Conservation (phyloP, 371 early-diverging fungal genomes). For the Mortierella sp. region DNA sequence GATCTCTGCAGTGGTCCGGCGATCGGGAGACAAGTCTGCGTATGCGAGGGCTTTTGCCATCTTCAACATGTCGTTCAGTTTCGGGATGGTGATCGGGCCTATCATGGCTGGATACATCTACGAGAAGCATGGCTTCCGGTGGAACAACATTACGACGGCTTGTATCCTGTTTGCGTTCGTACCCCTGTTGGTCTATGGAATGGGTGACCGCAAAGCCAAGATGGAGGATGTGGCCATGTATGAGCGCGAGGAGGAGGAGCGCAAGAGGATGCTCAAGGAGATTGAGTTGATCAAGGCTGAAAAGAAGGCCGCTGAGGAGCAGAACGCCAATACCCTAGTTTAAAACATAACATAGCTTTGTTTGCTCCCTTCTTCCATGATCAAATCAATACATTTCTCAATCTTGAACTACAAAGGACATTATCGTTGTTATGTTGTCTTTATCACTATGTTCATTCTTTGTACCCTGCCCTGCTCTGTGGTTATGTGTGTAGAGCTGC, state of each 20-base stretch:
- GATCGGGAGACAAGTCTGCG: slow-evolving; percentile 56
- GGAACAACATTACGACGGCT: slow-evolving; percentile 56
- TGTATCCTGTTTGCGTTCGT: slow-evolving; percentile 44
- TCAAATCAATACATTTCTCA: background rate
- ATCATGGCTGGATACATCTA: slow-evolving; percentile 59
- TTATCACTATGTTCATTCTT: background rate
- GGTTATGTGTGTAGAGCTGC: slow-evolving; percentile 2
- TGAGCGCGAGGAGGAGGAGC: slow-evolving; percentile 50
- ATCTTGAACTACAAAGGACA: background rate
- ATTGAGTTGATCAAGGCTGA: slow-evolving; percentile 43
- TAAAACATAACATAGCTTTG: background rate
- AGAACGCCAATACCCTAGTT: slow-evolving; percentile 27
- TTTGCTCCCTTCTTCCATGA: background rate
- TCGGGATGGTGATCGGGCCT: slow-evolving; percentile 60
- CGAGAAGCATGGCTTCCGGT: slow-evolving; percentile 55
- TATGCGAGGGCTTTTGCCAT: slow-evolving; percentile 61
- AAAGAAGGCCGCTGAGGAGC: slow-evolving; percentile 32
- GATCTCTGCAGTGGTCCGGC: slow-evolving; percentile 58
- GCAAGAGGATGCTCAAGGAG: slow-evolving; percentile 31
- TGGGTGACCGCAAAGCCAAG: slow-evolving; percentile 50
- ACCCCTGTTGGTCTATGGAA: slow-evolving; percentile 47
- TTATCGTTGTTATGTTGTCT: background rate
- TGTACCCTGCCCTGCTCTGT: background rate
- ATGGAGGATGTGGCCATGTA: slow-evolving; percentile 53
- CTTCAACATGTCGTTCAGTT: slow-evolving; percentile 64